Evolutionary conservation across 345 rosid genomes (phyloP).

Genomic region (Viola odorata): DNA sequence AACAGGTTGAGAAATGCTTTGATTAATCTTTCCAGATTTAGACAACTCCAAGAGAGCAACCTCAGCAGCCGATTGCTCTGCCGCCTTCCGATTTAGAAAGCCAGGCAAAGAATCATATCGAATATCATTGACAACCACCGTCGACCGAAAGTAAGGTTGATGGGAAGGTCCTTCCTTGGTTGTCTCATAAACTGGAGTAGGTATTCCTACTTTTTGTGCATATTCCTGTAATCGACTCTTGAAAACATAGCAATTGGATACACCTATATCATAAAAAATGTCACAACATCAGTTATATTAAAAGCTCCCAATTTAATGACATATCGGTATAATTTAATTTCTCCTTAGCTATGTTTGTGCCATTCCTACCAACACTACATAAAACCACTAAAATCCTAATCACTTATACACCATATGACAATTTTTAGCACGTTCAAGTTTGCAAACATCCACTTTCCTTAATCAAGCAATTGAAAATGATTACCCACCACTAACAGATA

Average conservation of each 20-base stretch:
- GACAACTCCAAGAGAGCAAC: constrained; percentile 69
- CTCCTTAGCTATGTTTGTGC: too few species aligned
- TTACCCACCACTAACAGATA: too few species aligned
- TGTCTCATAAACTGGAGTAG: constrained; percentile 78
- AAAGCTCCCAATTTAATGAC: too few species aligned
- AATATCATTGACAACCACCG: constrained; percentile 54
- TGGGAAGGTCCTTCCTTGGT: constrained; percentile 89
- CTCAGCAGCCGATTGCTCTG: constrained; percentile 96
- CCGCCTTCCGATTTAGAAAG: constrained; percentile 88
- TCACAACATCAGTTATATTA: too few species aligned
- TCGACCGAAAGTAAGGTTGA: constrained; percentile 63
- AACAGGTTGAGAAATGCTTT: constrained; percentile 59
- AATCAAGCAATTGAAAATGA: too few species aligned
- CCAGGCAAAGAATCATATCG: constrained; percentile 76
- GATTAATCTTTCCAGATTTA: constrained; percentile 47
- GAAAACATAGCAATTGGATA: constrained; percentile 76
- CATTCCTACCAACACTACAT: too few species aligned
- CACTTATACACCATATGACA: too few species aligned
- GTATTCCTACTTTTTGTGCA: constrained; percentile 61
- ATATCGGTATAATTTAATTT: too few species aligned
- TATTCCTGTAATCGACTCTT: constrained; percentile 83
- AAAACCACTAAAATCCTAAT: too few species aligned
- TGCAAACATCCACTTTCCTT: too few species aligned
- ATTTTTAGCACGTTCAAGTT: too few species aligned
- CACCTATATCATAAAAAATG: constrained; percentile 32